Percentiles rank a stretch among this genome's conserved stretches.
These are phyloP conservation scores for Trichoderma polysporum DNA, from an alignment of 2,329 filamentous ascomycete genomes.

Conservation along the genomic window DNA sequence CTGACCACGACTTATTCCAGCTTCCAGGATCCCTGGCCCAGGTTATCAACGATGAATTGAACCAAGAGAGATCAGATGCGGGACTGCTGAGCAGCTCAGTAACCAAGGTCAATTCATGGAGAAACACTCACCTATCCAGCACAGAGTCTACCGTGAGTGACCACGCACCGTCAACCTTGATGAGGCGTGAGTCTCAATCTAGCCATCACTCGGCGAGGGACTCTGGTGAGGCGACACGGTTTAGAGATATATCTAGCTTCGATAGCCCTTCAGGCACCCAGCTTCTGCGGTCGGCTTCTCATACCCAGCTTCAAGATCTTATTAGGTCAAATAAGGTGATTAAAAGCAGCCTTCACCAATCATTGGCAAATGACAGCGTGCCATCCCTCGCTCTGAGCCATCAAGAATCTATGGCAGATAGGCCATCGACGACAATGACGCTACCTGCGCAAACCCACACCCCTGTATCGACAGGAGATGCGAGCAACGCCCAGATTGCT, in stretches of 20 bases:
- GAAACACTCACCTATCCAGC: constrained; percentile 53
- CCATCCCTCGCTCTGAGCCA: constrained; percentile 53
- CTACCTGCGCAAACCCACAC: constrained; percentile 31
- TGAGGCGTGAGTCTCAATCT: constrained; percentile 48
- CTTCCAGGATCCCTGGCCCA: constrained; percentile 26
- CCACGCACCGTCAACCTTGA: constrained; percentile 38
- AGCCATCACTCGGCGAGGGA: constrained; percentile 52
- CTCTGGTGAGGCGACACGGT: constrained; percentile 41
- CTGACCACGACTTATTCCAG: constrained; percentile 28
- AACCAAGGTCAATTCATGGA: constrained; percentile 48
- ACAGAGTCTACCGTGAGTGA: constrained; percentile 44
- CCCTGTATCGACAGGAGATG: constrained; percentile 34
- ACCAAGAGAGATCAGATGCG: constrained; percentile 37
- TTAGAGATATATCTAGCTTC: constrained; percentile 34
- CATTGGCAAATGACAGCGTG: constrained; percentile 58
- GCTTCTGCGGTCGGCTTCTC: constrained; percentile 47
- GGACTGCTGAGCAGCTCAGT: constrained; percentile 43
- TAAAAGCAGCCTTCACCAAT: constrained; percentile 56
- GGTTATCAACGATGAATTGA: constrained; percentile 32
- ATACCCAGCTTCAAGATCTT: constrained; percentile 60
- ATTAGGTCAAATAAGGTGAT: constrained; percentile 59
- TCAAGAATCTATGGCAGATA: constrained; percentile 47
- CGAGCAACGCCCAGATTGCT: constrained; percentile 41
- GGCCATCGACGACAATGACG: constrained; percentile 30
- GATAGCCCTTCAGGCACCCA: constrained; percentile 64